These are phyloP conservation scores for Penicillium taxi DNA, from an alignment of 495 filamentous ascomycete species.

Conservation along the genomic window DNA sequence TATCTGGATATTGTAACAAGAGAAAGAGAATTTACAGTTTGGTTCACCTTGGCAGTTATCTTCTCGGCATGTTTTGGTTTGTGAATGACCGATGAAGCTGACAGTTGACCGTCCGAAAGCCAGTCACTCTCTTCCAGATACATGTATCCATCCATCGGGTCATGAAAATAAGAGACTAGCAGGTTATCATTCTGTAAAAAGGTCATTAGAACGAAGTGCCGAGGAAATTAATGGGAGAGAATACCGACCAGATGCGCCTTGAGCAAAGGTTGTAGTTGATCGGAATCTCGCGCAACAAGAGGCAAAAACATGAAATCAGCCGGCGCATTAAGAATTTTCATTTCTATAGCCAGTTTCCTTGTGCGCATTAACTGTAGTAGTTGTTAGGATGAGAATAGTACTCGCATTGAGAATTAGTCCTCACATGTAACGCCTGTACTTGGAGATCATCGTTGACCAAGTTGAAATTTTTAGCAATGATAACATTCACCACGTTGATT, in stretches of 20 bases:
- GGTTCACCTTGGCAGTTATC: constrained; percentile 14
- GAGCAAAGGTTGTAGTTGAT: constrained; percentile 25
- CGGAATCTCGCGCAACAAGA: constrained; percentile 42
- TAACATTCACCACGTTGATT: constrained; percentile 61
- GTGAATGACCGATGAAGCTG: constrained; percentile 40
- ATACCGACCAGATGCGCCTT: constrained; percentile 42
- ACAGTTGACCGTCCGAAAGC: constrained; percentile 38
- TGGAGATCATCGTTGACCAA: constrained; percentile 63
- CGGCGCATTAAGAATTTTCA: constrained; percentile 62
- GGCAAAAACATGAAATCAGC: constrained; percentile 76
- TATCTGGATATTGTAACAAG: too few species aligned
- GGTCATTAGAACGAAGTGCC: background rate
- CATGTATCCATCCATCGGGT: constrained; percentile 59
- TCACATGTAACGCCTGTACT: constrained; percentile 71
- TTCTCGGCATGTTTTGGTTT: constrained; percentile 16
- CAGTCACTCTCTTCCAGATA: constrained; percentile 57
- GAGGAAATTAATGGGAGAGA: background rate
- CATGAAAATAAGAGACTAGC: constrained; percentile 82
- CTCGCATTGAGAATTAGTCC: background rate
- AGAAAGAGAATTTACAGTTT: constrained; percentile 13
- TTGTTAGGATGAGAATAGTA: constrained; percentile 7
- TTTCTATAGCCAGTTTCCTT: constrained; percentile 65
- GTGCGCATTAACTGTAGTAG: constrained; percentile 64
- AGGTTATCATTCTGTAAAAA: constrained; percentile 64
- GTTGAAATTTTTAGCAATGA: constrained; percentile 76